These are phyloP conservation scores for Phaeomoniella chlamydospora DNA, from an alignment of 2,329 filamentous ascomycete species.

Conservation along the genomic window DNA sequence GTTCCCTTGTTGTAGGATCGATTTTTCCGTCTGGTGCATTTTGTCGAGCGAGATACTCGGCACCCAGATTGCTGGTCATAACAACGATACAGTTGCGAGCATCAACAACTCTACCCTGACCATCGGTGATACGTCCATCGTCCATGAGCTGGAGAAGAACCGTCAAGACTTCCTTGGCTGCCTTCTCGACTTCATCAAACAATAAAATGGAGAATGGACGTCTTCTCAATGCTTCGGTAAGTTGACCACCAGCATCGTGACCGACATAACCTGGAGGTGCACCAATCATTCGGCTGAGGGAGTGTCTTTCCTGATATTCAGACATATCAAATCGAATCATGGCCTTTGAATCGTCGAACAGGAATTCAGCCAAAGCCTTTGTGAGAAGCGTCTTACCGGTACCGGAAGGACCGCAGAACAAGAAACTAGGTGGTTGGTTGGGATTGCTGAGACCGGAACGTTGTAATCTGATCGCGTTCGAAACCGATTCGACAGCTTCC, in stretches of 20 bases:
- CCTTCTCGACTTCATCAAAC: conserved; percentile 97
- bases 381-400: conserved; percentile 96
- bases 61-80: conserved; percentile 96
- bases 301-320: conserved; percentile 95
- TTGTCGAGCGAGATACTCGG: conserved; percentile 77
- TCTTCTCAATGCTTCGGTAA: conserved; percentile 85
- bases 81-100: conserved; percentile 98
- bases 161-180: conserved; percentile 91
- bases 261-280: conserved; percentile 94
- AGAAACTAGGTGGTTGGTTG: conserved; percentile 92
- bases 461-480: conserved; percentile 90
- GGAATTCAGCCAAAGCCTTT: conserved; percentile 91
- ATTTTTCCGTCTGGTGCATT: conserved; percentile 69
- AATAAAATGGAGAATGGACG: conserved; percentile 95
- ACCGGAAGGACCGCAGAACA: conserved; percentile 96
- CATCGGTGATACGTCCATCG: conserved; percentile 94
- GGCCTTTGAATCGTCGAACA: conserved; percentile 91
- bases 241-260: conserved; percentile 86
- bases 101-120: conserved; percentile 87
- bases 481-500: conserved; percentile 84
- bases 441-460: conserved; percentile 89
- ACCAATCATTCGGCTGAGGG: conserved; percentile 92
- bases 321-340: conserved; percentile 99
- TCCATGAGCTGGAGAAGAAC: conserved; percentile 99
- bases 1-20: conserved; percentile 68